Conservation (phyloP, 1,139 yeast genomes). For the Suhomyces taliae region DNA sequence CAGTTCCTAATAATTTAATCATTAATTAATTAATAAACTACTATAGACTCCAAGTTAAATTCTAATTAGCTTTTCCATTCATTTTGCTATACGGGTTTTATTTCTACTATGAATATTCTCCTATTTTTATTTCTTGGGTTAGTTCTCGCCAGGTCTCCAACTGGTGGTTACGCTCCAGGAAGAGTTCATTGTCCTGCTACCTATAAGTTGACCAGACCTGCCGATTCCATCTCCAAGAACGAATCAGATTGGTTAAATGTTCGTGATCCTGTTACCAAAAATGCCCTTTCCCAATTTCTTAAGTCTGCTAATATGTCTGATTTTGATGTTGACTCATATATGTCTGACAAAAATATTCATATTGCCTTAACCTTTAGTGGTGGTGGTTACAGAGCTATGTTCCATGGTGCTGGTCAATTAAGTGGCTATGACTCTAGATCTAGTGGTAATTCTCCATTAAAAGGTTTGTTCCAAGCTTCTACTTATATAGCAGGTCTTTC, state of each 20-base stretch:
- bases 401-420: constrained; percentile 80
- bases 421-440: constrained; percentile 73
- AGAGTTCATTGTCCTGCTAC: constrained; percentile 45
- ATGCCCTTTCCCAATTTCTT: constrained; percentile 42
- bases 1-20: too few relatives aligned
- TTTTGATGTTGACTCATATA: constrained; percentile 18
- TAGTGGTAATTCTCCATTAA: constrained; percentile 34
- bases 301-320: constrained; percentile 16
- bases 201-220: constrained; percentile 21
- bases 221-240: constrained; percentile 28
- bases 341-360: constrained; percentile 32
- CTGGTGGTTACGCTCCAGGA: constrained; percentile 55
- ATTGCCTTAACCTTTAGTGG: constrained; percentile 85
- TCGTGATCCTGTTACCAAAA: constrained; percentile 54
- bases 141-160: constrained; percentile 1
- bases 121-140: neutral
- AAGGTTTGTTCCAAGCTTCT: constrained; percentile 22
- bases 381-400: constrained; percentile 92
- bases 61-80: too few relatives aligned
- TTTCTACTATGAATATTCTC: too few relatives aligned
- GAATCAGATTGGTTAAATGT: constrained; percentile 42
- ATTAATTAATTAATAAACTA: too few relatives aligned
- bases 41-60: too few relatives aligned
- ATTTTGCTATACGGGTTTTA: too few relatives aligned
- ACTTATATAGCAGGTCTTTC: constrained; percentile 25